phyloP scores from a whole-genome alignment of 2,329 filamentous ascomycete genomes.

The Microdochium trichocladiopsis region DNA sequence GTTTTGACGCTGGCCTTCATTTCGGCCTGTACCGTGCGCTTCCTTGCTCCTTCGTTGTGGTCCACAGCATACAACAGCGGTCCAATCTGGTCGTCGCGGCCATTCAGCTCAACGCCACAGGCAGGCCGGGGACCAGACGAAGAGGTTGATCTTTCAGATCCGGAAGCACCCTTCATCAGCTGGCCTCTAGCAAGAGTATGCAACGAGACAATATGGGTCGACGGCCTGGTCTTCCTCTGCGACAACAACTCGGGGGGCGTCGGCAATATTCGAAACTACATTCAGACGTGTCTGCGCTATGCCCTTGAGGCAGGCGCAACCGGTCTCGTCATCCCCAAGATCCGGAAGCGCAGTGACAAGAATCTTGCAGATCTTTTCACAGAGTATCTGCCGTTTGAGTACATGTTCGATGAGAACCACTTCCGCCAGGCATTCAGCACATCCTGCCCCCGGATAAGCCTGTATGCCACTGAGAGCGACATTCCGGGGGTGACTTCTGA shows the following conservation, averaged over 20 bases:
- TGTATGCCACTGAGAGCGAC: constrained; percentile 28
- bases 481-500: constrained; percentile 26
- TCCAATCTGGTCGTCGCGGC: neutral
- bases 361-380: constrained; percentile 34
- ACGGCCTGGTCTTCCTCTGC: constrained; percentile 37
- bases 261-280: constrained; percentile 43
- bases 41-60: neutral
- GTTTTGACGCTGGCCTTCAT: neutral
- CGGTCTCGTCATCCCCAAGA: constrained; percentile 35
- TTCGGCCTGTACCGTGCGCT: neutral
- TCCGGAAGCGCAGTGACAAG: constrained; percentile 32
- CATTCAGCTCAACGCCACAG: constrained; percentile 2
- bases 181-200: constrained; percentile 38
- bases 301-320: constrained; percentile 39
- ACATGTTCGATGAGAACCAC: constrained; percentile 39
- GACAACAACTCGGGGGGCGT: constrained; percentile 44
- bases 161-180: constrained; percentile 33
- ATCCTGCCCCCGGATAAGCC: constrained; percentile 33
- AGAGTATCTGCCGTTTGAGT: constrained; percentile 29
- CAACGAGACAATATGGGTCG: constrained; percentile 30
- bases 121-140: constrained; percentile 5
- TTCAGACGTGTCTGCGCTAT: constrained; percentile 42
- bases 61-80: neutral
- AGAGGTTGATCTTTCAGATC: constrained; percentile 26
- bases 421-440: constrained; percentile 28